Evolutionary conservation across 1,284 basidiomycete genomes (phyloP).

Genomic region (Ceratobasidium sp.): DNA sequence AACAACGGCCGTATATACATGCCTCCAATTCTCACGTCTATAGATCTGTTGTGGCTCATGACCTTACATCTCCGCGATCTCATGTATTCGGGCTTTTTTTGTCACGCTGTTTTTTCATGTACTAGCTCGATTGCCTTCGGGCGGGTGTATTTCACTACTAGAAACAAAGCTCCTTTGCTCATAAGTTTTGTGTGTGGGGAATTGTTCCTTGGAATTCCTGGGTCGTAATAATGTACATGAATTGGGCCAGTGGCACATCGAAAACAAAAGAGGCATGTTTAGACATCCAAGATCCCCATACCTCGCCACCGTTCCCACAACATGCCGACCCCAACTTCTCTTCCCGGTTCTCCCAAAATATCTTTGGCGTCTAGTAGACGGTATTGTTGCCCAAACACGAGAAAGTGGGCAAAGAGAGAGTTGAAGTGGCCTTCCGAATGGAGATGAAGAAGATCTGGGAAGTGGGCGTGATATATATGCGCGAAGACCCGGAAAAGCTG

Average conservation of each 20-base stretch:
- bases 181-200: background rate
- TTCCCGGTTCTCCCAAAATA: slow-evolving; percentile 47
- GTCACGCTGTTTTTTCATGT: slow-evolving; percentile 7
- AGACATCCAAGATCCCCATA: slow-evolving; percentile 54
- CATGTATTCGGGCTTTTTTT: slow-evolving; percentile 19
- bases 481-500: slow-evolving; percentile 66
- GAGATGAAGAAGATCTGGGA: slow-evolving; percentile 60
- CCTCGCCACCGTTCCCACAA: slow-evolving; percentile 59
- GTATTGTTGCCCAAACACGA: slow-evolving; percentile 65
- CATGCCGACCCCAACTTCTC: slow-evolving; percentile 51
- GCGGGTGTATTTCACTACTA: slow-evolving; percentile 25
- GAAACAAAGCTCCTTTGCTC: slow-evolving; percentile 13
- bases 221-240: too few species aligned
- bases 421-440: slow-evolving; percentile 65
- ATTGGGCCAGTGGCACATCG: background rate
- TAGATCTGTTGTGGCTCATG: slow-evolving; percentile 4
- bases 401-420: slow-evolving; percentile 64
- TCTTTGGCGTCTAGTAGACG: slow-evolving; percentile 57
- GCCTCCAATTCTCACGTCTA: background rate
- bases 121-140: slow-evolving; percentile 4
- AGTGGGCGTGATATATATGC: slow-evolving; percentile 66
- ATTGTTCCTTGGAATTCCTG: background rate
- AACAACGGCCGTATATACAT: slow-evolving; percentile 29
- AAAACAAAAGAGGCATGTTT: background rate
- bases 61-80: background rate